phyloP scores from a whole-genome alignment of 257 asterid species.

The Striga asiatica region DNA sequence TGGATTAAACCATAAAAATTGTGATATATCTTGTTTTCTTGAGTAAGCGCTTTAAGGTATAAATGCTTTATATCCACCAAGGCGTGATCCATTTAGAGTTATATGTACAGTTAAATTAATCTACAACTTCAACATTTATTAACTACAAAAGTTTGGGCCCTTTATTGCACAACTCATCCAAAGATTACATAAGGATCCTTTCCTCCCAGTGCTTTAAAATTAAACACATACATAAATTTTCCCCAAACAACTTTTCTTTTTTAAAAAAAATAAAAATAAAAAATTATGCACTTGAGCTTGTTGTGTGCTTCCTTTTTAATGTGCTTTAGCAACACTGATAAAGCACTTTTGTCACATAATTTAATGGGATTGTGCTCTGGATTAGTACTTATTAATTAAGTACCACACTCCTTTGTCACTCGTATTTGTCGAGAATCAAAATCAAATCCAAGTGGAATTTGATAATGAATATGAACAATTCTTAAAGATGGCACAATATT shows the following conservation, averaged over 20 bases:
- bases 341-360: slow-evolving; percentile 8
- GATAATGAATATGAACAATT: neutral
- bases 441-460: neutral
- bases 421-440: neutral
- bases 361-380: neutral
- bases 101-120: neutral
- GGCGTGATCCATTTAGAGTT: slow-evolving; percentile 1
- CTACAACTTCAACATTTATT: neutral
- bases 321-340: slow-evolving; percentile 14
- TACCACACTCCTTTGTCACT: neutral
- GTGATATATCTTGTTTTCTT: too few relatives aligned
- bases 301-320: slow-evolving; percentile 4
- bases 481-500: too few relatives aligned
- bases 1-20: too few relatives aligned
- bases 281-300: neutral
- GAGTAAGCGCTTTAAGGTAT: neutral
- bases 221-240: neutral
- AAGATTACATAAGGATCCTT: slow-evolving; percentile 1
- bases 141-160: slow-evolving; percentile 16
- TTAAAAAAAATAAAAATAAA: neutral
- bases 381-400: neutral
- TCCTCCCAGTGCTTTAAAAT: neutral
- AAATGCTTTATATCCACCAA: slow-evolving; percentile 7
- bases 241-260: neutral
- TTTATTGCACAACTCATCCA: slow-evolving; percentile 8